These are phyloP conservation scores for Kalmanozyma brasiliensis DNA, from an alignment of 1,284 basidiomycete species.

Conservation along the genomic window DNA sequence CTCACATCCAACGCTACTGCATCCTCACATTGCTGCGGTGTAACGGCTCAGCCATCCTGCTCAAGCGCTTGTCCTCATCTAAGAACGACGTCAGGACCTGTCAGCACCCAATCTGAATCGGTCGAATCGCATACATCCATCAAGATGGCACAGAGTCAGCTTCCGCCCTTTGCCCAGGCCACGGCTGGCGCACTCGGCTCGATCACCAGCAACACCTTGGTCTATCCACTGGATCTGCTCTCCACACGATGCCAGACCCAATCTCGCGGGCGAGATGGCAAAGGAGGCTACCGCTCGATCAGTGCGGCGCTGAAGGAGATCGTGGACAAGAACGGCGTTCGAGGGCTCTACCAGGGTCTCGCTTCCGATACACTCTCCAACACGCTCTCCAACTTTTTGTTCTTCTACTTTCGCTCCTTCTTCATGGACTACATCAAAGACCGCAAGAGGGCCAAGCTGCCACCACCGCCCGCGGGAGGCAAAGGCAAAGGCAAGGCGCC, in stretches of 20 bases:
- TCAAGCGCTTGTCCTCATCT: too few relatives aligned
- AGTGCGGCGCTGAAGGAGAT: slow-evolving; percentile 48
- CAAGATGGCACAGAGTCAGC: slow-evolving; percentile 45
- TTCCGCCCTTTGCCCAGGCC: slow-evolving; percentile 70
- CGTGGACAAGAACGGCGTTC: slow-evolving; percentile 47
- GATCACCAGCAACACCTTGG: slow-evolving; percentile 69
- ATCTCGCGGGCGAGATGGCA: slow-evolving; percentile 40
- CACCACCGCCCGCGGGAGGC: slow-evolving; percentile 8
- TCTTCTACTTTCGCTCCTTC: slow-evolving; percentile 60
- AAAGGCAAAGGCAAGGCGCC: slow-evolving; percentile 26
- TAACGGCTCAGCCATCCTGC: too few relatives aligned
- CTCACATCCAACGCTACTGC: too few relatives aligned
- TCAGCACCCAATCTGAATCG: too few relatives aligned
- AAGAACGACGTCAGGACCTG: too few relatives aligned
- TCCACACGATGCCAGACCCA: slow-evolving; percentile 69
- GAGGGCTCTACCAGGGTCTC: slow-evolving; percentile 67
- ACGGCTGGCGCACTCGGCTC: slow-evolving; percentile 69
- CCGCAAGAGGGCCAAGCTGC: slow-evolving; percentile 28
- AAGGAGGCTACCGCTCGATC: slow-evolving; percentile 39
- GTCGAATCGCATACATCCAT: too few relatives aligned
- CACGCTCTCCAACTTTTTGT: slow-evolving; percentile 66
- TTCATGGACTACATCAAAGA: slow-evolving; percentile 41
- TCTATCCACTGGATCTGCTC: slow-evolving; percentile 71
- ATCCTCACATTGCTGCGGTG: too few relatives aligned
- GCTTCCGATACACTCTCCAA: slow-evolving; percentile 69